These are phyloP conservation scores for Hypoxylon sp. DNA, from an alignment of 2,329 filamentous ascomycete species.

Conservation along the genomic window DNA sequence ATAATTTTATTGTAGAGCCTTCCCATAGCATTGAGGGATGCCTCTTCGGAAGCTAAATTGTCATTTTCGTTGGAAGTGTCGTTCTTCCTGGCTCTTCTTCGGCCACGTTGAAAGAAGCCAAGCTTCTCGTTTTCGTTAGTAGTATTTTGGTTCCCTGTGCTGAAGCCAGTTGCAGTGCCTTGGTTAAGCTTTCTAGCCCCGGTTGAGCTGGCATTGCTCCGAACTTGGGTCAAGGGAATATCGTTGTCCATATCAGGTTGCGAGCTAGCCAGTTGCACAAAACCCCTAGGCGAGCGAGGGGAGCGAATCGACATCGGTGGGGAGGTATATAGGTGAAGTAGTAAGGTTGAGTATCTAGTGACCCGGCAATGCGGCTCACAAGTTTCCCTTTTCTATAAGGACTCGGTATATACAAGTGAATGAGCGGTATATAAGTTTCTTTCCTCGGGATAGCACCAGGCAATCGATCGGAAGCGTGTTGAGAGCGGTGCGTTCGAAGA, in stretches of 20 bases:
- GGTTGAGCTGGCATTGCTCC: conserved; percentile 66
- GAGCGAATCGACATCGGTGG: conserved; percentile 50
- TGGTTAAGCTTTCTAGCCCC: conserved; percentile 65
- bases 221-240: conserved; percentile 59
- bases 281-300: conserved; percentile 47
- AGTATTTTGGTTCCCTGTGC: conserved; percentile 54
- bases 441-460: conserved; percentile 50
- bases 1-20: conserved; percentile 74
- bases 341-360: conserved; percentile 18
- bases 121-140: conserved; percentile 61
- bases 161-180: conserved; percentile 52
- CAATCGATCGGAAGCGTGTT: conserved; percentile 45
- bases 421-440: conserved; percentile 24
- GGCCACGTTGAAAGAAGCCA: conserved; percentile 61
- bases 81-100: conserved; percentile 62
- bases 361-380: conserved; percentile 23
- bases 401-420: conserved; percentile 33
- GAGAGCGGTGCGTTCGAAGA: conserved; percentile 27
- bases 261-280: conserved; percentile 48
- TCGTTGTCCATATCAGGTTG: conserved; percentile 45
- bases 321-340: conserved; percentile 24
- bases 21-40: conserved; percentile 74
- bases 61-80: conserved; percentile 58
- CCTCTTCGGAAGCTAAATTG: conserved; percentile 63
- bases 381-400: conserved; percentile 9